A percentile compares a stretch with the other conserved stretches of the same genome.
phyloP scores from a whole-genome alignment of 1,284 basidiomycete genomes.

The Agaricales sp. region DNA sequence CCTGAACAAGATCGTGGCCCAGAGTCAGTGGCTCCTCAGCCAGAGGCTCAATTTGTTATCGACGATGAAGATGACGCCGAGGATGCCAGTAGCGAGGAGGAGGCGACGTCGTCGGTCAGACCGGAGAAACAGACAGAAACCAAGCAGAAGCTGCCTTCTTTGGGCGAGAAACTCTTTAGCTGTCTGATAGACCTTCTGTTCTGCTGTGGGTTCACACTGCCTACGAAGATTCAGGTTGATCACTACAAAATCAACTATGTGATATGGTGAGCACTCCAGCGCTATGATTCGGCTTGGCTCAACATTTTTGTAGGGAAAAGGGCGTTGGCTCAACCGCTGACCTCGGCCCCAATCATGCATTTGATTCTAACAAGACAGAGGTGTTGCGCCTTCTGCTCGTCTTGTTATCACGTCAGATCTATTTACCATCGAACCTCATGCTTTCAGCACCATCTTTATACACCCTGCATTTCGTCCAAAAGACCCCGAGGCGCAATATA shows the following conservation, averaged over 20 bases:
- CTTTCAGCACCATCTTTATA: constrained; percentile 65
- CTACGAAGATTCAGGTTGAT: constrained; percentile 66
- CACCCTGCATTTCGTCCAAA: constrained; percentile 69
- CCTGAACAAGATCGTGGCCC: constrained; percentile 32
- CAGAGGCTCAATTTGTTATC: constrained; percentile 64
- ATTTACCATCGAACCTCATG: constrained; percentile 60
- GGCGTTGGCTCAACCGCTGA: constrained; percentile 78
- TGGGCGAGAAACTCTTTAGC: constrained; percentile 72
- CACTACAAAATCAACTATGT: constrained; percentile 82
- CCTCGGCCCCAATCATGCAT: constrained; percentile 52
- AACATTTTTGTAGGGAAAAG: constrained; percentile 65
- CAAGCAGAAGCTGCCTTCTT: constrained; percentile 48
- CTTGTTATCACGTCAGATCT: constrained; percentile 81
- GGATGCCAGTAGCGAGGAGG: constrained; percentile 19
- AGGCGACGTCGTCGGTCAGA: constrained; percentile 16
- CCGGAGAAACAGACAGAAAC: neutral
- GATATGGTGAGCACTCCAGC: constrained; percentile 51
- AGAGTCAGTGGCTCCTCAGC: constrained; percentile 15
- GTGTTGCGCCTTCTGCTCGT: constrained; percentile 80
- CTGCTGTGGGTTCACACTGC: constrained; percentile 85
- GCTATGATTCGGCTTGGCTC: neutral
- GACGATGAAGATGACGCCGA: constrained; percentile 69
- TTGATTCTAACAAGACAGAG: constrained; percentile 78
- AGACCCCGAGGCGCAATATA: constrained; percentile 69
- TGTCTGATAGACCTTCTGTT: constrained; percentile 79